Percentiles rank a stretch among this genome's conserved stretches.
Evolutionary conservation across 768 basidiomycete species (phyloP).

Genomic region (Hygrophorus pudorinus): DNA sequence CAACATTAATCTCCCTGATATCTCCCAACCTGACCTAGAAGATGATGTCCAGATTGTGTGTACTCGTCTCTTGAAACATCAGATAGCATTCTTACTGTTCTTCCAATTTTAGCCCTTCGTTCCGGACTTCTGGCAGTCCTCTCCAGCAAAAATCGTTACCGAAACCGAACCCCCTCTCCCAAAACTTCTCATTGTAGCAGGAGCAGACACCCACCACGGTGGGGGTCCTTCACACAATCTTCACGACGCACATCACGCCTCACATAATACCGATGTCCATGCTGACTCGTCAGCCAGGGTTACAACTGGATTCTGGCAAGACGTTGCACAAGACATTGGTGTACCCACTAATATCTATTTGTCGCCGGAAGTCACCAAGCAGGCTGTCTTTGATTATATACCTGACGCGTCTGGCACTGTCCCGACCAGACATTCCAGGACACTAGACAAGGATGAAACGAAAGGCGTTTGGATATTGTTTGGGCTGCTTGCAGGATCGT

Average conservation of each 20-base stretch:
- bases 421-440: neutral
- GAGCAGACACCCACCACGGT: constrained; percentile 12
- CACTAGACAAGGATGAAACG: constrained; percentile 4
- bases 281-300: constrained; percentile 9
- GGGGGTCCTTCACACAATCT: constrained; percentile 19
- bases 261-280: constrained; percentile 2
- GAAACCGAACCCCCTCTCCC: constrained; percentile 13
- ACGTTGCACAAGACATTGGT: constrained; percentile 36
- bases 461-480: constrained; percentile 4
- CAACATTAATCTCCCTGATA: constrained; percentile 48
- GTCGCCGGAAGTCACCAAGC: too few species aligned
- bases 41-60: constrained; percentile 51
- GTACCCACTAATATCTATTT: constrained; percentile 19
- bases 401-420: neutral
- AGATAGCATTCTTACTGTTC: constrained; percentile 2
- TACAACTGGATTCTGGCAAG: constrained; percentile 28
- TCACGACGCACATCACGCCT: constrained; percentile 8
- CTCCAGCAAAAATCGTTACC: constrained; percentile 5
- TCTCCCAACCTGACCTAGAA: constrained; percentile 31
- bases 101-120: constrained; percentile 38
- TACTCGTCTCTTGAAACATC: constrained; percentile 8
- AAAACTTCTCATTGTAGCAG: constrained; percentile 19
- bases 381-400: too few species aligned
- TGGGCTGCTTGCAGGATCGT: constrained; percentile 3
- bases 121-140: constrained; percentile 27